Base-by-base conservation (phyloP, 768 basidiomycete species). In the Boletales sp. region DNA sequence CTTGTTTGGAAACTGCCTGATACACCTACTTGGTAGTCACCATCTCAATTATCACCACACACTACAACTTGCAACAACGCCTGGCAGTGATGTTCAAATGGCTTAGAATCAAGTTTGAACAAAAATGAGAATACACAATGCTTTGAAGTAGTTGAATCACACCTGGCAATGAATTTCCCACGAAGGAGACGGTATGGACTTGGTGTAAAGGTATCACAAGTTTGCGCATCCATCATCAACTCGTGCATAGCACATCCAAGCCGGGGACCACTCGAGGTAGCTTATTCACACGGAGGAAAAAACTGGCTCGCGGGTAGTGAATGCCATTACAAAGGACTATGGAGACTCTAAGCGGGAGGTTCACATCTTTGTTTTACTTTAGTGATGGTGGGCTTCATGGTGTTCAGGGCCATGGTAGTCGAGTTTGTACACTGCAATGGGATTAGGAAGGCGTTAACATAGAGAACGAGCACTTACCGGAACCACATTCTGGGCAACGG, bases 401-500 rank as follows among this genome's bases (percentile, higher is more conserved):
- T 78, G 72, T 49, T 80, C 77, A 41, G 71, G 71, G 38, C 85
- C 85, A 49, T 85, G 83, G 72, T 77, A 84, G 62, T 92, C 86
- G 49, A 92, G 78, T 33, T 75, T 72, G 62, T 91, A 90, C 35
- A 83, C 90, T 93, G 58, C 12, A 36, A 48, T 19, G 40, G 51
- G 10, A 14, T 68, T 40, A 34, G 19, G 6, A 21, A 39, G 54
- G 51, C 13, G 25, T 2, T 41, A 8, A 39, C 18, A 44, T n/a
- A 2, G 41, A 36, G 30, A 13, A 41, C 13, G 28, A 44, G 42
- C 28, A 72, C 84, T 44, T 63, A 94, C 93, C 90, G 49, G 87
- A 93, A 60, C 94, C 94, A 58, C 94, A 97, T 72, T 97, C 94
- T 12, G 81, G 76, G 83, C 94, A 97, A 66, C 94, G 87, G 55